phyloP scores from a whole-genome alignment of 148 eudicot species.

The Limonium bicolor region DNA sequence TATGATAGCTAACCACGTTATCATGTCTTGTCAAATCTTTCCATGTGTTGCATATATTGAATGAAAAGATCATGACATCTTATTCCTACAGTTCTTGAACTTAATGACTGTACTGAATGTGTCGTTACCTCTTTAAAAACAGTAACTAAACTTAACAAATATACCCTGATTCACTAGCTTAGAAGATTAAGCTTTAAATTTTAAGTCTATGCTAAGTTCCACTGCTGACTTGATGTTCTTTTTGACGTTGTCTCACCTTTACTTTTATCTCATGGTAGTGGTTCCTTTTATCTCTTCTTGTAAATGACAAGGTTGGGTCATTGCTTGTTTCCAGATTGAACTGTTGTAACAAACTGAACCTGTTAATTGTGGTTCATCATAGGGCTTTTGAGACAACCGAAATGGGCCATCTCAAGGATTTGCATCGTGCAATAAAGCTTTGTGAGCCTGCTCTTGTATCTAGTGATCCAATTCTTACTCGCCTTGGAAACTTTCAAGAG shows the following conservation, averaged over 20 bases:
- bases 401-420: constrained; percentile 76
- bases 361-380: neutral
- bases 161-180: too few relatives aligned
- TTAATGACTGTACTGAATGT: too few relatives aligned
- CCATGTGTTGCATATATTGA: neutral
- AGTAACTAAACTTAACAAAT: too few relatives aligned
- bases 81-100: too few relatives aligned
- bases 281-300: too few relatives aligned
- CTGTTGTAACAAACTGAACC: too few relatives aligned
- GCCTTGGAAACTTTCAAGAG: constrained; percentile 60
- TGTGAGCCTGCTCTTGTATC: constrained; percentile 71
- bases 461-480: constrained; percentile 31
- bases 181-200: neutral
- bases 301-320: too few relatives aligned
- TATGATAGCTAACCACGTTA: constrained; percentile 9
- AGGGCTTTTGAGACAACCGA: constrained; percentile 69
- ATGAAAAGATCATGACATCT: neutral
- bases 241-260: too few relatives aligned
- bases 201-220: neutral
- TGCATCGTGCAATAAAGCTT: constrained; percentile 72
- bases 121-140: too few relatives aligned
- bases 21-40: neutral
- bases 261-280: too few relatives aligned
- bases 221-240: neutral
- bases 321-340: too few relatives aligned